Base-by-base conservation (phyloP, 208 protist genomes). In the Crithidia sp. region DNA sequence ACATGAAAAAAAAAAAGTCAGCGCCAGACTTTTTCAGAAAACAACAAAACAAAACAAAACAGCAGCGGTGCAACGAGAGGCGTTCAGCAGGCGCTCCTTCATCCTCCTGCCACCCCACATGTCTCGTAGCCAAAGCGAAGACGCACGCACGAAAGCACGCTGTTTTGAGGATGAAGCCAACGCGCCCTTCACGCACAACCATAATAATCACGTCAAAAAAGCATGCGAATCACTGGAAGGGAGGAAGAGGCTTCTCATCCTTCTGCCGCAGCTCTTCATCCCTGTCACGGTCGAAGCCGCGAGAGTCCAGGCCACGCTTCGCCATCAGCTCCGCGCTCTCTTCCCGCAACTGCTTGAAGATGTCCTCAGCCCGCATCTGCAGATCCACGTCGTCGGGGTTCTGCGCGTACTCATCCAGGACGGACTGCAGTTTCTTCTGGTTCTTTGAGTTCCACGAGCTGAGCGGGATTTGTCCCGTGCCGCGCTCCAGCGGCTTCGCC, bases 341-440 rank as follows among this genome's bases (percentile, higher is more conserved):
- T 49, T 92, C 77, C 5, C 82, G 87, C 39, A 96, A 80, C 36
- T 84, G 66, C 61, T 87, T 81, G 56, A 93, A 93, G 4, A 96
- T 62, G 19, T 90, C 85, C 68, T 94, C 89, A 7, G 91, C 91
- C 71, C 87, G 86, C 13, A 67, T 67, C 66, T 93, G 88, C 36
- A 92, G 74, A 43, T 49, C 68, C 53, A 72, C 78, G 67, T 96
- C 86, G 58, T 93, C 86, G 49, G 89, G 91, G 71, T 96, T 94
- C 58, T 92, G 87, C 28, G 88, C 89, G 67, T 88, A 92, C 37
- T 96, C 89, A 68, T 96, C 91, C 19, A 96, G 76, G 60, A 92
- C 88, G 16, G 71, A 64, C 70, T 93, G 85, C 67, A 96, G 76
- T 52, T 87, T 72, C 71, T 92, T 84, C 43, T 83, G 70, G 60